Evolutionary conservation across 1,284 basidiomycete genomes (phyloP).

Genomic region (Thecaphora frezii): DNA sequence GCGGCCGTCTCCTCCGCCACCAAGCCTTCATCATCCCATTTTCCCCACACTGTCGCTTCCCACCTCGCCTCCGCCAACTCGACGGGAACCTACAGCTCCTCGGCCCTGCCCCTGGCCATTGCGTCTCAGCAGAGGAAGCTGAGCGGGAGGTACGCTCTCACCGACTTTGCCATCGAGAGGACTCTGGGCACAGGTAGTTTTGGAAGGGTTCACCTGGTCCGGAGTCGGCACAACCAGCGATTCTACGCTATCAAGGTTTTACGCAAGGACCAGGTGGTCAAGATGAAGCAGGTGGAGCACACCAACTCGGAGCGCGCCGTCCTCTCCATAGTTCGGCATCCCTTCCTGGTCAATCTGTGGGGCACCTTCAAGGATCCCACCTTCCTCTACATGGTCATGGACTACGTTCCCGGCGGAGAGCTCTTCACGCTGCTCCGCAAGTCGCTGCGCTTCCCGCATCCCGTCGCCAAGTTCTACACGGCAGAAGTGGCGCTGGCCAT

Average conservation of each 20-base stretch:
- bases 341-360: conserved; percentile 98
- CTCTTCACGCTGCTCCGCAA: conserved; percentile 68
- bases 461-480: conserved; percentile 97
- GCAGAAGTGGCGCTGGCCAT: conserved; percentile 94
- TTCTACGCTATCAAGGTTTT: conserved; percentile 59
- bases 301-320: conserved; percentile 94
- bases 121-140: conserved; percentile 45
- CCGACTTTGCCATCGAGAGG: conserved; percentile 51
- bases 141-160: conserved; percentile 53
- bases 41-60: background rate
- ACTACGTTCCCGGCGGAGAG: conserved; percentile 97
- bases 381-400: conserved; percentile 99
- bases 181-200: conserved; percentile 57
- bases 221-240: conserved; percentile 51
- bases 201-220: conserved; percentile 55
- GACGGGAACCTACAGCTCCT: conserved; percentile 27
- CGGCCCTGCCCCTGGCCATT: conserved; percentile 31
- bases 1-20: no score
- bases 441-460: conserved; percentile 87
- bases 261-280: conserved; percentile 77
- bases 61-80: conserved; percentile 25
- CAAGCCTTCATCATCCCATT: background rate
- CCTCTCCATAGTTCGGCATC: conserved; percentile 84
- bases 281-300: conserved; percentile 95
- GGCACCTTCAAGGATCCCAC: conserved; percentile 91